Percentiles rank a stretch among this genome's conserved stretches.
phyloP scores from a whole-genome alignment of 1,284 basidiomycete genomes.

The Fomitiporia mediterranea region DNA sequence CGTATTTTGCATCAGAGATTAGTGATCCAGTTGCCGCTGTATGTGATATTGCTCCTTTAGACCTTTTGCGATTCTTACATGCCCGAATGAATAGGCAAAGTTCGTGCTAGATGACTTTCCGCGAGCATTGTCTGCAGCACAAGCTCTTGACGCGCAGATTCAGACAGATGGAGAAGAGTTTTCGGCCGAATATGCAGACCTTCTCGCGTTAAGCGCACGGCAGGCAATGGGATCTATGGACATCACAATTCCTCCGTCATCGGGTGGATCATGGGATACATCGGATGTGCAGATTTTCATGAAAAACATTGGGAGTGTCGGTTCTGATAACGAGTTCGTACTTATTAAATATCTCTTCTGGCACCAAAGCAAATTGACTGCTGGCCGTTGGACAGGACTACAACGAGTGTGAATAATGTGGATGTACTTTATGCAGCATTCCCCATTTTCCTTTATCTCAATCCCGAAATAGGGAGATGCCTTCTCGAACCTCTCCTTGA shows the following conservation, averaged over 20 bases:
- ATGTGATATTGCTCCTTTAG: not conserved
- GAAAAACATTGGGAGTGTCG: constrained; percentile 14
- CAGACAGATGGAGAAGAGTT: constrained; percentile 27
- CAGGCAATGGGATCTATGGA: constrained; percentile 39
- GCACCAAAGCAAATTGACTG: too few species aligned
- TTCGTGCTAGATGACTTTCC: constrained; percentile 37
- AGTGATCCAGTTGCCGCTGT: constrained; percentile 12
- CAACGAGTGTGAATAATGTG: constrained; percentile 38
- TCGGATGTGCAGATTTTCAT: constrained; percentile 22
- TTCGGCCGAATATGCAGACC: constrained; percentile 34
- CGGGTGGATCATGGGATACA: constrained; percentile 27
- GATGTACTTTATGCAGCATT: constrained; percentile 45
- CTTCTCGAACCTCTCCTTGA: constrained; percentile 43
- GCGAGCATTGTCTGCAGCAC: constrained; percentile 28
- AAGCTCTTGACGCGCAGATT: constrained; percentile 35
- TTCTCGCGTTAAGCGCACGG: constrained; percentile 35
- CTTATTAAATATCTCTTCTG: not conserved
- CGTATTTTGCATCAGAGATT: constrained; percentile 32
- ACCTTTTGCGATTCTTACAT: not conserved
- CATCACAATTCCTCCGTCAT: constrained; percentile 29
- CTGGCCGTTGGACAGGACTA: constrained; percentile 6
- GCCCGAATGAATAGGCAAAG: constrained; percentile 25
- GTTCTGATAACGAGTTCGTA: not conserved
- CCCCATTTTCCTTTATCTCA: constrained; percentile 43
- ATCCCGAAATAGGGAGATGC: constrained; percentile 35